Evolutionary conservation across 768 basidiomycete species (phyloP).

Genomic region (Leucogyrophana mollusca): DNA sequence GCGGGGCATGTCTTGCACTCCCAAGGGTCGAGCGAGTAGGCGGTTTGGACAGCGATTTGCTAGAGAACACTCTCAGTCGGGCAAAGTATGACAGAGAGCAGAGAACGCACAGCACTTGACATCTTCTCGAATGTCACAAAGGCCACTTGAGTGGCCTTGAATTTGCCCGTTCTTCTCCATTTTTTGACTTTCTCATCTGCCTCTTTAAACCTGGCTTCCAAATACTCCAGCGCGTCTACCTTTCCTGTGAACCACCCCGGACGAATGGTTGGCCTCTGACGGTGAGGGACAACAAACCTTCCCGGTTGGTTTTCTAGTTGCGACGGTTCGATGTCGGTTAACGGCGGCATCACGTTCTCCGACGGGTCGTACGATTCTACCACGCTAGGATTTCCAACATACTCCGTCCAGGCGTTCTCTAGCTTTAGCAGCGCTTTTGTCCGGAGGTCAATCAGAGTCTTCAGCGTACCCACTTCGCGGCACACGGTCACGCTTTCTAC

Average conservation of each 20-base stretch:
- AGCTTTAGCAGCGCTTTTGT: slow-evolving; percentile 78
- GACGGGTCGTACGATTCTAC: slow-evolving; percentile 79
- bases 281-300: slow-evolving; percentile 72
- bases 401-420: slow-evolving; percentile 85
- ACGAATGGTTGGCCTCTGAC: slow-evolving; percentile 72
- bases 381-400: slow-evolving; percentile 91
- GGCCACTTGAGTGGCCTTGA: slow-evolving; percentile 79
- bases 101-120: slow-evolving; percentile 74
- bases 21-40: slow-evolving; percentile 67
- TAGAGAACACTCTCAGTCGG: slow-evolving; percentile 23
- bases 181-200: slow-evolving; percentile 83
- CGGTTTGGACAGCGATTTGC: slow-evolving; percentile 89
- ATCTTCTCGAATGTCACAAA: slow-evolving; percentile 98
- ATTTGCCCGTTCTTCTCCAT: slow-evolving; percentile 68
- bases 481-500: slow-evolving; percentile 94
- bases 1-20: slow-evolving; percentile 72
- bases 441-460: slow-evolving; percentile 70
- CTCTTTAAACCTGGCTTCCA: slow-evolving; percentile 75
- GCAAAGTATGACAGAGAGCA: background rate
- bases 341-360: slow-evolving; percentile 47
- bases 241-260: slow-evolving; percentile 71
- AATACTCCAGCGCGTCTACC: slow-evolving; percentile 88
- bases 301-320: slow-evolving; percentile 50
- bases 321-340: slow-evolving; percentile 51
- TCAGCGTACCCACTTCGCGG: slow-evolving; percentile 75